Conservation (phyloP, 768 basidiomycete genomes). For the Hirschioporus abietinus region DNA sequence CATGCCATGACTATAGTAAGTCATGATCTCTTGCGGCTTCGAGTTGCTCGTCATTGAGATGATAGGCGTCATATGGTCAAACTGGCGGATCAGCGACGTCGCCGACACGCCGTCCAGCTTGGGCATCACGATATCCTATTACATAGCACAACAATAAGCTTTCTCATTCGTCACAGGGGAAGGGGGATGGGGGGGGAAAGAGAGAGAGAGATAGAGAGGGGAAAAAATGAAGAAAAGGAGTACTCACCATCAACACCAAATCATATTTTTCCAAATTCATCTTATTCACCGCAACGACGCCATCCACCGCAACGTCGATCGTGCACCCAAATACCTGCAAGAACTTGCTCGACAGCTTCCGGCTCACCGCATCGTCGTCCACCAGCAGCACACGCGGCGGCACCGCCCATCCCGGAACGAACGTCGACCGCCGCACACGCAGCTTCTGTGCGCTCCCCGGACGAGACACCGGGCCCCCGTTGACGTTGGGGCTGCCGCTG, state of each 20-base stretch:
- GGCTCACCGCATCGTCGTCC: slow-evolving; percentile 91
- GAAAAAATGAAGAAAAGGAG: background rate
- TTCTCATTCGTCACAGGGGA: too few relatives aligned
- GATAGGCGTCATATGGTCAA: slow-evolving; percentile 43
- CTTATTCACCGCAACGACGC: slow-evolving; percentile 86
- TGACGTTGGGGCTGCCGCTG: slow-evolving; percentile 1
- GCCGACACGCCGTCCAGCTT: slow-evolving; percentile 31
- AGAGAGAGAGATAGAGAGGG: slow-evolving; percentile 10
- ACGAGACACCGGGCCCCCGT: slow-evolving; percentile 1
- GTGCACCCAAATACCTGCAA: slow-evolving; percentile 93
- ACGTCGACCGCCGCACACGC: slow-evolving; percentile 69
- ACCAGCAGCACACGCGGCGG: slow-evolving; percentile 89
- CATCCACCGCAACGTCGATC: slow-evolving; percentile 92
- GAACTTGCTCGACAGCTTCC: slow-evolving; percentile 87
- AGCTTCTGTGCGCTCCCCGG: slow-evolving; percentile 38
- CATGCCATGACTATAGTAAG: slow-evolving; percentile 88
- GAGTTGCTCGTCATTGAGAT: slow-evolving; percentile 48
- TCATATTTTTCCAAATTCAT: slow-evolving; percentile 98
- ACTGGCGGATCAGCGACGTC: slow-evolving; percentile 41
- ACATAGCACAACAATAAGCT: background rate
- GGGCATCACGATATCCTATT: slow-evolving; percentile 84
- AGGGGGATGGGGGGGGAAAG: too few relatives aligned
- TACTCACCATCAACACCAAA: slow-evolving; percentile 84
- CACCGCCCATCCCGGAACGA: slow-evolving; percentile 87
- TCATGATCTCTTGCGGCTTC: slow-evolving; percentile 89